Evolutionary conservation across 345 rosid genomes (phyloP), one percentile per base, ranked within the genome.

Genomic region (Durio zibethinus): DNA sequence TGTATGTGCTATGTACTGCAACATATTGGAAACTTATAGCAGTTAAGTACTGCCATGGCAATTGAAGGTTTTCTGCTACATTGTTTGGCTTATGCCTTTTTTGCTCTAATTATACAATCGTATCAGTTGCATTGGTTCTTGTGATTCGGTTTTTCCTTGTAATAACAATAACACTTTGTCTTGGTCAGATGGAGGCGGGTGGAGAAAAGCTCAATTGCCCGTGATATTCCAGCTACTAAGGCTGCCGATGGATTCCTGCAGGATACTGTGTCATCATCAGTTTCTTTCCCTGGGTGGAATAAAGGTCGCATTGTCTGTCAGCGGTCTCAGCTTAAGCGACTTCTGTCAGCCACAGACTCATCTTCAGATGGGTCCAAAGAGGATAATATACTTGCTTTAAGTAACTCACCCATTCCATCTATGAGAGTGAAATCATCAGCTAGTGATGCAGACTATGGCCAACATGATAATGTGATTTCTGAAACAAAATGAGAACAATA

Each of bases 241-340:
- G 93, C 91, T 66, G 92, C 87, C 35, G 83, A 76, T 77, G 76
- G 89, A 66, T 89, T 86, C 83, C 80, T 95, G 70, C 91, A 93
- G 83, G 92, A 93, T 50, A 83, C 88, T 54, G 84, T 83, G 31
- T 81, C 93, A 56, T 77, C 93, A n/a, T 84, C 89, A 53, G 92
- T 93, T 85, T 86, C 86, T 79, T 88, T 84, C 83, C 85, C 97
- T 5, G 86, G 86, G 60, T 90, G 99, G 99, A 95, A 88, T 56
- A 90, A 87, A 73, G 99, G 98, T 69, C 89, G 99, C 75, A 89
- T 95, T 79, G 88, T 90, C 82, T 92, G 97, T 86, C 97, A 90
- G 80, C 80, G 87, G 75, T 84, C 93, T 77, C 98, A 90, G 62
- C 94, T 95, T 59, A 95, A 92, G 88, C 87, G 86, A 45, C 47